Conservation (phyloP, 2,329 filamentous ascomycete species). For the Penicillium nordicum region DNA sequence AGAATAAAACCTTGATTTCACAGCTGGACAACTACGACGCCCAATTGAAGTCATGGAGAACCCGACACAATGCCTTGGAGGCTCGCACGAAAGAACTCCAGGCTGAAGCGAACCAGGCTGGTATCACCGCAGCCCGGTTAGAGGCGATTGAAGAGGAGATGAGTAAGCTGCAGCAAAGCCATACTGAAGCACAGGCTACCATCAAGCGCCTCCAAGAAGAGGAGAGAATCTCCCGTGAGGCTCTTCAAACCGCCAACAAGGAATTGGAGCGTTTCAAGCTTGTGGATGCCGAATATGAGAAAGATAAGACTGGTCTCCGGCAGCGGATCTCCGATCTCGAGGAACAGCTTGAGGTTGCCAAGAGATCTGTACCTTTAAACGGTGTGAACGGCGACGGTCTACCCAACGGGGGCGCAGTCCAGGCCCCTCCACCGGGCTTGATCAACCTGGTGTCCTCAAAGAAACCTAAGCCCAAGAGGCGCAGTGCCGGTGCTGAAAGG, state of each 20-base stretch:
- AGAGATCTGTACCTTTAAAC: conserved; percentile 71
- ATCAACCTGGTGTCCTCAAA: conserved; percentile 97
- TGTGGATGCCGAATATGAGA: conserved; percentile 71
- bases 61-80: conserved; percentile 84
- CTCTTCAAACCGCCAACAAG: conserved; percentile 70
- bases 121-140: conserved; percentile 86
- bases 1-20: conserved; percentile 83
- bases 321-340: conserved; percentile 87
- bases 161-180: conserved; percentile 81
- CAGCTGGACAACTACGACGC: conserved; percentile 95
- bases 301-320: conserved; percentile 78
- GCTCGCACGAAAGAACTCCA: conserved; percentile 89
- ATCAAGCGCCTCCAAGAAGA: conserved; percentile 95
- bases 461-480: conserved; percentile 77
- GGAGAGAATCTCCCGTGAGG: conserved; percentile 79
- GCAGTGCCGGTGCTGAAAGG: conserved; percentile 83
- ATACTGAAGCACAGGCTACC: conserved; percentile 84
- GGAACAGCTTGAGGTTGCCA: conserved; percentile 86
- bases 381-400: conserved; percentile 54
- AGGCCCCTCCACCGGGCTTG: conserved; percentile 66
- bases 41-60: conserved; percentile 95
- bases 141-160: conserved; percentile 94
- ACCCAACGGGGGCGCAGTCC: conserved; percentile 58
- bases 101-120: conserved; percentile 93
- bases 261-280: conserved; percentile 78